Evolutionary conservation across 2,329 filamentous ascomycete genomes (phyloP), one percentile per base, ranked within the genome.

Genomic region (Fusarium domesticum): DNA sequence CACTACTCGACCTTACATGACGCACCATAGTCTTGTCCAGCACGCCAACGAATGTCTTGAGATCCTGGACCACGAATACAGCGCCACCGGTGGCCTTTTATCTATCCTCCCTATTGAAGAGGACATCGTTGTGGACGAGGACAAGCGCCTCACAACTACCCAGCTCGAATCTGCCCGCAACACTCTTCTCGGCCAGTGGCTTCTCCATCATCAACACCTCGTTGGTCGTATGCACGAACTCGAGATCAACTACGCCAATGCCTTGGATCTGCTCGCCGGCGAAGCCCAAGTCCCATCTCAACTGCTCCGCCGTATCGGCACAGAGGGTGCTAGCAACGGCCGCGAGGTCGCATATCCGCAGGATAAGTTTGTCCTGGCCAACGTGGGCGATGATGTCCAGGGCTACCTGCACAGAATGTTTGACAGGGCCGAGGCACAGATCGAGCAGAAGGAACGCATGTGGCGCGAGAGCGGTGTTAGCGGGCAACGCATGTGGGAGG

Each of bases 11-110:
- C 74, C 71, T 4, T 77, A 72, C 45, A 66, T 69, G 37, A 70
- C 65, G 41, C 75, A 79, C 50, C 66, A 73, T 49, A 69, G 69
- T 23, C 69, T 83, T 14, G 64, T 80, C 19, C 68, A 71, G 65
- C 80, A 83, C 58, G 78, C 79, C 47, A 82, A 83, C 56, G 70
- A 75, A 46, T 76, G 78, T 39, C 73, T 83, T 6, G 78, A 82
- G 64, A 68, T 76, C 2, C 70, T 83, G 6, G 80, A 83, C 51
- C 77, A 82, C 56, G 78, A 82, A 59, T 78, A 75, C 54, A 70
- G 71, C 34, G 67, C 71, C 18, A 74, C 76, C 28, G 80, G 80
- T 14, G 80, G 80, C 3, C 63, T 83, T 15, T 65, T 83, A 33
- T 71, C 74, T 15, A 64, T 82, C 6, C 68, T 83, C 1, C 80